phyloP scores from a whole-genome alignment of 2,329 filamentous ascomycete genomes.

The Ampelomyces quisqualis region DNA sequence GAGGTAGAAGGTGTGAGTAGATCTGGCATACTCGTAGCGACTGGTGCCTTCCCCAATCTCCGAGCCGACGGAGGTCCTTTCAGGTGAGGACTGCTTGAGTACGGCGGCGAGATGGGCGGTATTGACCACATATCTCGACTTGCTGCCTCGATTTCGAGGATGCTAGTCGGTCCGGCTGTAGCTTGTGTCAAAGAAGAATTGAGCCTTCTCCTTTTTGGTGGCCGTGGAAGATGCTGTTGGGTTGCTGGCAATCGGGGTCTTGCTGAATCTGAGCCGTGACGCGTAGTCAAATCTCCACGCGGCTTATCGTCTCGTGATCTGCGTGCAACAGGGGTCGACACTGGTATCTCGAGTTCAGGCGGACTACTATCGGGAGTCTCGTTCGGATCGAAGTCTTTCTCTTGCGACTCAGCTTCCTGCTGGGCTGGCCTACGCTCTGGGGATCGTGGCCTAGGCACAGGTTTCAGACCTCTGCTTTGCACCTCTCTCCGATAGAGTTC shows the following conservation, averaged over 20 bases:
- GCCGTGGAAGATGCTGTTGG: slow-evolving; percentile 15
- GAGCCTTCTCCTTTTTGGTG: slow-evolving; percentile 26
- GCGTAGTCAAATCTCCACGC: slow-evolving; percentile 5
- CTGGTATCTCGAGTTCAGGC: slow-evolving; percentile 24
- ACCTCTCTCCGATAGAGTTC: slow-evolving; percentile 48
- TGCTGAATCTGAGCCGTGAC: slow-evolving; percentile 2
- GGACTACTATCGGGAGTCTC: slow-evolving; percentile 23
- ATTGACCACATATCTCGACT: slow-evolving; percentile 38
- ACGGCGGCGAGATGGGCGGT: slow-evolving; percentile 49
- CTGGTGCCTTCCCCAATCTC: slow-evolving; percentile 5
- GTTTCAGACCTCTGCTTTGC: slow-evolving; percentile 47
- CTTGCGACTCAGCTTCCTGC: slow-evolving; percentile 31
- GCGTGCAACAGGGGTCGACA: slow-evolving; percentile 24
- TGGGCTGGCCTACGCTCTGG: slow-evolving; percentile 20
- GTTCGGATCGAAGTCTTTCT: slow-evolving; percentile 36
- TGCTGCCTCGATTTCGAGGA: slow-evolving; percentile 7
- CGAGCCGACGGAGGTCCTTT: slow-evolving; percentile 8
- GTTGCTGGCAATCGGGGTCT: slow-evolving; percentile 12
- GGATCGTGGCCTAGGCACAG: slow-evolving; percentile 41
- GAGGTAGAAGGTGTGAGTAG: slow-evolving; percentile 38
- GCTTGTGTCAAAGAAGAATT: slow-evolving; percentile 16
- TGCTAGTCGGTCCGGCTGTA: slow-evolving; percentile 8
- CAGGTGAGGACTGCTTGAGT: slow-evolving; percentile 34
- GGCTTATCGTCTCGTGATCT: slow-evolving; percentile 8
- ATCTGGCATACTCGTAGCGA: slow-evolving; percentile 14